These are phyloP conservation scores for Candida awuae DNA, from an alignment of 805 yeast species.

Conservation along the genomic window DNA sequence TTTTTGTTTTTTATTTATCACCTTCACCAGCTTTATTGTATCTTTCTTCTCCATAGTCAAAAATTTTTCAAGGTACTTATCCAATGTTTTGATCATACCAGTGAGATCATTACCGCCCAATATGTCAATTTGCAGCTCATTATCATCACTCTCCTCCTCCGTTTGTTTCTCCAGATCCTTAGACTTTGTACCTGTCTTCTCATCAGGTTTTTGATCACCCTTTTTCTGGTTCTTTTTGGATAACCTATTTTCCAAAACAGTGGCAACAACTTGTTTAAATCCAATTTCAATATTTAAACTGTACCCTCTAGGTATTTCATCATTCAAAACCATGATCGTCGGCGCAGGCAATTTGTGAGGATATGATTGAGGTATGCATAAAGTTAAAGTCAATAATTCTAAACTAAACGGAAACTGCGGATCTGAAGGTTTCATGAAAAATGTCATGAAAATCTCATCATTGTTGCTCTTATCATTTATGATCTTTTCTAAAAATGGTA, in stretches of 20 bases:
- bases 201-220: constrained; percentile 2
- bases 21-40: constrained; percentile 49
- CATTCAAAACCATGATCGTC: constrained; percentile 48
- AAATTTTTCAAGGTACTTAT: constrained; percentile 49
- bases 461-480: constrained; percentile 11
- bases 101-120: constrained; percentile 43
- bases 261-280: constrained; percentile 38
- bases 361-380: constrained; percentile 48
- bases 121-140: constrained; percentile 22
- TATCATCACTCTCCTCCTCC: constrained; percentile 10
- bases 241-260: constrained; percentile 30
- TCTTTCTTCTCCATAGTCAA: constrained; percentile 51
- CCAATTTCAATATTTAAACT: constrained; percentile 63
- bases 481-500: constrained; percentile 15
- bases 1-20: constrained; percentile 16
- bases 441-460: constrained; percentile 33
- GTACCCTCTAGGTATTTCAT: constrained; percentile 63
- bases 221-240: constrained; percentile 12
- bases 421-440: constrained; percentile 49
- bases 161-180: constrained; percentile 14
- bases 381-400: constrained; percentile 40
- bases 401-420: constrained; percentile 69
- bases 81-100: constrained; percentile 49
- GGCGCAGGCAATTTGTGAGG: constrained; percentile 41
- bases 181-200: constrained; percentile 7